phyloP scores from a whole-genome alignment of 2,329 filamentous ascomycete species.

The Verticillium nubilum region DNA sequence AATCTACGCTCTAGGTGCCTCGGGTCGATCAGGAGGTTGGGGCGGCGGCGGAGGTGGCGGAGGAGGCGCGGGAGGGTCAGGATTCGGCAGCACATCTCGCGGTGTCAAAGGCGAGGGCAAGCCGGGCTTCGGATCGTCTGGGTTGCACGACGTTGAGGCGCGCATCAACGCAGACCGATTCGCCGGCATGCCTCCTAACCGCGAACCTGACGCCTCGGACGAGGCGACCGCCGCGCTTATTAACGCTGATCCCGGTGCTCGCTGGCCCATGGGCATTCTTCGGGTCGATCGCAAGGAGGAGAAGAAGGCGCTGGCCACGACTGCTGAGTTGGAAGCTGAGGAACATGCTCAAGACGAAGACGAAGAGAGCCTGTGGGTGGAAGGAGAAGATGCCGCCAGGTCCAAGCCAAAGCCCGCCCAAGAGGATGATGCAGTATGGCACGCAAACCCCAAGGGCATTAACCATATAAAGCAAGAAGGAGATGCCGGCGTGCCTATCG shows the following conservation, averaged over 20 bases:
- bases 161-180: conserved; percentile 54
- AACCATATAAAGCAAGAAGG: conserved; percentile 37
- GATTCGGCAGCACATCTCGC: conserved; percentile 17
- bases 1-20: conserved; percentile 6
- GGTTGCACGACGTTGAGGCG: conserved; percentile 28
- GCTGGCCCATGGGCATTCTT: conserved; percentile 52
- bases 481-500: conserved; percentile 32
- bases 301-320: conserved; percentile 48
- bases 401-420: conserved; percentile 20
- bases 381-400: conserved; percentile 24
- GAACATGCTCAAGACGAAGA: conserved; percentile 41
- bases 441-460: conserved; percentile 28
- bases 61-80: conserved; percentile 18
- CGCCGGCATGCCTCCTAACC: conserved; percentile 31
- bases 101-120: conserved; percentile 29
- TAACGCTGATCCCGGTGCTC: conserved; percentile 10
- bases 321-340: conserved; percentile 51
- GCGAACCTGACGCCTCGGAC: conserved; percentile 13
- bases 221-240: conserved; percentile 16
- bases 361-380: conserved; percentile 41
- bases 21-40: conserved; percentile 10
- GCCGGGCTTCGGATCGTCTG: conserved; percentile 30
- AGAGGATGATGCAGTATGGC: conserved; percentile 35
- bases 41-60: conserved; percentile 18
- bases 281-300: conserved; percentile 49